Evolutionary conservation across 495 filamentous ascomycete species (phyloP).

Genomic region (Penicillium bialowiezense): DNA sequence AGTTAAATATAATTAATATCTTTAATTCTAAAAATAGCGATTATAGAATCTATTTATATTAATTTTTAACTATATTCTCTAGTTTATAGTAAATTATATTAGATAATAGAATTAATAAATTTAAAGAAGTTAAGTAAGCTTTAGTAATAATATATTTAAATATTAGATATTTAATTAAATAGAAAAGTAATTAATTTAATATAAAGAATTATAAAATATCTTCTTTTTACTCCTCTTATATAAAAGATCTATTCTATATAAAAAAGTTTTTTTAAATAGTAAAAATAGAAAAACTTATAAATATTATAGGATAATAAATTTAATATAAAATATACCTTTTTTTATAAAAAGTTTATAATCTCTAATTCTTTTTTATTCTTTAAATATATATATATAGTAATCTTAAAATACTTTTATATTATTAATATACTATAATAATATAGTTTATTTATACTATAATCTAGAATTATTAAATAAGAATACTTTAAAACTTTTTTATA

Average conservation of each 20-base stretch:
- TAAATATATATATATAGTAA: conserved; percentile 23
- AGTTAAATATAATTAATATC: neutral
- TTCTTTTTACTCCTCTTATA: neutral
- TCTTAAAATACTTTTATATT: conserved; percentile 5
- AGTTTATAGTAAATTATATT: neutral
- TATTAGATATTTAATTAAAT: neutral
- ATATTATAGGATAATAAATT: neutral
- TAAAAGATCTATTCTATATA: neutral
- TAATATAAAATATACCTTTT: neutral
- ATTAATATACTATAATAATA: conserved; percentile 8
- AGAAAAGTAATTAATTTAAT: neutral
- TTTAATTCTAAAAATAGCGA: neutral
- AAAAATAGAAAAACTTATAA: neutral
- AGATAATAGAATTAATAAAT: conserved; percentile 16
- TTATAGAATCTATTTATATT: neutral
- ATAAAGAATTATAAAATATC: neutral
- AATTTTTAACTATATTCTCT: neutral
- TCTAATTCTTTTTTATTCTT: conserved; percentile 29
- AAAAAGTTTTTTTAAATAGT: neutral
- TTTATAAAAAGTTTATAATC: conserved; percentile 4
- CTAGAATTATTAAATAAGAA: conserved; percentile 5
- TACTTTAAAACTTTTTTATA: conserved; percentile 1
- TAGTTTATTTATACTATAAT: neutral
- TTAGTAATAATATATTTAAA: neutral
- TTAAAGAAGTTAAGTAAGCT: neutral